phyloP scores from a whole-genome alignment of 1,284 basidiomycete species.

The Ustilago nuda region DNA sequence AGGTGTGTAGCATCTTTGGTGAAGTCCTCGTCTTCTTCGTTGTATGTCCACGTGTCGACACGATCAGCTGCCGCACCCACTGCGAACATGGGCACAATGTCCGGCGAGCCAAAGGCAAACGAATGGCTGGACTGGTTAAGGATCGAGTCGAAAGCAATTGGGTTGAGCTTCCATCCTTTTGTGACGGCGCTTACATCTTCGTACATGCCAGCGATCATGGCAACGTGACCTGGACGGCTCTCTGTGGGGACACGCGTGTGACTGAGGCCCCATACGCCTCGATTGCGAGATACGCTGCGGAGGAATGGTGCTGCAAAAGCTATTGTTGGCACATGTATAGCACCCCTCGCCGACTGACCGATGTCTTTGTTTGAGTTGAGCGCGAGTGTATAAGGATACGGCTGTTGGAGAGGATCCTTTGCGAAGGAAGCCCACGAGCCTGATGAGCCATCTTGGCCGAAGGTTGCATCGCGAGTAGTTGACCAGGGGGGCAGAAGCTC shows the following conservation, averaged over 20 bases:
- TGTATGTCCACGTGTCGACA: conserved; percentile 81
- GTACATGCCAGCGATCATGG: conserved; percentile 91
- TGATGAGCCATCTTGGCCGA: conserved; percentile 11
- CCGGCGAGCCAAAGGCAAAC: conserved; percentile 87
- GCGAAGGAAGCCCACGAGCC: conserved; percentile 36
- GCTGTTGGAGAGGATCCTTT: conserved; percentile 23
- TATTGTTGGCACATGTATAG: conserved; percentile 1
- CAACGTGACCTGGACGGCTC: conserved; percentile 85
- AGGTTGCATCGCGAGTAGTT: conserved; percentile 11
- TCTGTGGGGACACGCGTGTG: conserved; percentile 91
- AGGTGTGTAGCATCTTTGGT: conserved; percentile 78
- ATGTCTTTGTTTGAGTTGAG: conserved; percentile 1
- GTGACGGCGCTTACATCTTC: conserved; percentile 91
- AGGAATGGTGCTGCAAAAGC: conserved; percentile 78
- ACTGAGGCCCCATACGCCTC: conserved; percentile 83
- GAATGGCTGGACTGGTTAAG: conserved; percentile 85
- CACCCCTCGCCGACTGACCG: background rate
- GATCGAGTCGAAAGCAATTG: conserved; percentile 88
- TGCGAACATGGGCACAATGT: conserved; percentile 89
- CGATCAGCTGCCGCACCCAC: conserved; percentile 77
- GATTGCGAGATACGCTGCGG: conserved; percentile 75
- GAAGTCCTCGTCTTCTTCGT: conserved; percentile 77
- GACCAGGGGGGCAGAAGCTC: conserved; percentile 47
- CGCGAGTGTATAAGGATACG: conserved; percentile 30
- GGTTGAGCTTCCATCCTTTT: conserved; percentile 89